Evolutionary conservation across 106 monocot genomes (phyloP).

Genomic region (Apostasia ramifera): DNA sequence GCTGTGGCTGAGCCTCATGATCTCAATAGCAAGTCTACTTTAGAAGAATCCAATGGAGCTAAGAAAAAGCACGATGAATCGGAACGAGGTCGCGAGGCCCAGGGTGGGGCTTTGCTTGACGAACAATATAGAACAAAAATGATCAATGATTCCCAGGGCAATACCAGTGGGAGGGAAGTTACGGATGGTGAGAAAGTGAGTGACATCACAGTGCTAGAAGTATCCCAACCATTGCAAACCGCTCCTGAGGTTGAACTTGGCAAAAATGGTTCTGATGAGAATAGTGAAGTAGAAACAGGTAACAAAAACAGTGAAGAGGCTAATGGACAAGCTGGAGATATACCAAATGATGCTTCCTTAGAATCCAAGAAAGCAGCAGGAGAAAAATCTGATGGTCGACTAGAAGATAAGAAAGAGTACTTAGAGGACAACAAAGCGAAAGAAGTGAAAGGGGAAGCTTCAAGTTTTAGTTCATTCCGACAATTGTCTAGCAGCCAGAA

Average conservation of each 20-base stretch:
- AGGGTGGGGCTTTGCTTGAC: conserved; percentile 6
- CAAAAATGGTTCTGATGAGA: conserved; percentile 13
- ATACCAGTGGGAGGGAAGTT: neutral
- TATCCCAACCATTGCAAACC: neutral
- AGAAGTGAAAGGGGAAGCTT: conserved; percentile 16
- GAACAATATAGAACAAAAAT: conserved; percentile 15
- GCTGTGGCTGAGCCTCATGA: neutral
- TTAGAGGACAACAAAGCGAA: conserved; percentile 21
- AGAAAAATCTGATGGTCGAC: neutral
- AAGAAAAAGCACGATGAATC: conserved; percentile 9
- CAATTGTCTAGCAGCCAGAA: conserved; percentile 90
- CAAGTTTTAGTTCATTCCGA: conserved; percentile 57
- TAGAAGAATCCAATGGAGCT: conserved; percentile 14
- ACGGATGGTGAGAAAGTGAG: conserved; percentile 1
- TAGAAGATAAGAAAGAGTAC: neutral
- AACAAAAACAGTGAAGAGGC: neutral
- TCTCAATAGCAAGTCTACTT: neutral
- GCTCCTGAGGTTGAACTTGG: conserved; percentile 4
- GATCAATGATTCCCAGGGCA: conserved; percentile 8
- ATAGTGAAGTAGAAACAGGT: neutral
- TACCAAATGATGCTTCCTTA: neutral
- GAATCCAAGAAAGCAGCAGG: neutral
- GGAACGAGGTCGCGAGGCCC: conserved; percentile 8
- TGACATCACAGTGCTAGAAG: conserved; percentile 6
- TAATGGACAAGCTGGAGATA: conserved; percentile 2